Base-by-base conservation (phyloP, 768 basidiomycete species). In the Trametes cinnabarina region DNA sequence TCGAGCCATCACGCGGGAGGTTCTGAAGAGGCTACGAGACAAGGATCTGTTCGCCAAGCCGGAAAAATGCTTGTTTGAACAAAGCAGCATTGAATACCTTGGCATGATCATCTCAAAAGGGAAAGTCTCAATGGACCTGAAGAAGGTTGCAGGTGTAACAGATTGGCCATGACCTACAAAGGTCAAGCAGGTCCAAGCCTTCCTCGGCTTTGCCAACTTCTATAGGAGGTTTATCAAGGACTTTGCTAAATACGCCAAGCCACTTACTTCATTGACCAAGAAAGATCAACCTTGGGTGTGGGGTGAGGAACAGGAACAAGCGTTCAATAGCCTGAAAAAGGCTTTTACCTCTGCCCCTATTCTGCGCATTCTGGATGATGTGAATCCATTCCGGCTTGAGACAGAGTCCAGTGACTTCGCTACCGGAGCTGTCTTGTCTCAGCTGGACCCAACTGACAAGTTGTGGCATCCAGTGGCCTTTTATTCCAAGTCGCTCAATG, bases 41-140 rank as follows among this genome's bases (percentile, higher is more conserved):
- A 37, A 63, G 51, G 39, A 60, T 34, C 69, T 79, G 15, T 71
- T 46, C 47, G 68, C 60, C 22, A 70, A 70, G 23, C 51, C 67
- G 3, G 52, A 68, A n/a, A 75, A 75, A 57, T 74, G 69, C 47
- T 67, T 73, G 49, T 79, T 77, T 54, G 66, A 76, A 61, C 60
- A 63, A 6, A 39, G 66, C 4, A 55, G 68, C n/a, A 32, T 32
- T 11, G 5, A 32, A 11, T 62, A 70, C 10, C 56, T 72, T 10
- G 67, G 68, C 1, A 60, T 64, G 39, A 52, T 67, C 35, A 52
- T 69, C 25, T 53, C 62, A 15, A 55, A 58, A 7, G 19, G 51
- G 3, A 65, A 68, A 1, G 64, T 69, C 40, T 42, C 23, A 6
- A 64, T 64, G 48, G 69, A 68, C n/a, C 62, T 26, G 5, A 37